Evolutionary conservation across 2,329 filamentous ascomycete species (phyloP).

Genomic region (Ceratocystis eucalypticola): DNA sequence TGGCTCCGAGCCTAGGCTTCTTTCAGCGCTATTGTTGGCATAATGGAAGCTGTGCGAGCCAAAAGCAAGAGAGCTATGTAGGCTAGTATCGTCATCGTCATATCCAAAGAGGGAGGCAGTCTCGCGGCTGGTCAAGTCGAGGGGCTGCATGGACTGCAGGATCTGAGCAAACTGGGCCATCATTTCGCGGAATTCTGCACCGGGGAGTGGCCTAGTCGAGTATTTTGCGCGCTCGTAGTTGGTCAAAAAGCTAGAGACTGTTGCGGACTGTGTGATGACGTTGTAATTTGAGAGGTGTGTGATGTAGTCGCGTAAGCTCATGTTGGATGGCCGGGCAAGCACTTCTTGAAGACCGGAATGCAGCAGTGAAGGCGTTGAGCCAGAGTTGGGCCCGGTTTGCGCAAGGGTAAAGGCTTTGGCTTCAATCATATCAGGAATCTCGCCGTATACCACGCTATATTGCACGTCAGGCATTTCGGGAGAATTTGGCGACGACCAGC

Average conservation of each 20-base stretch:
- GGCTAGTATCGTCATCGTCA: conserved; percentile 11
- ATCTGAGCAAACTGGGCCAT: conserved; percentile 79
- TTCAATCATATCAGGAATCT: conserved; percentile 82
- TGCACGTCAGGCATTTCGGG: conserved; percentile 67
- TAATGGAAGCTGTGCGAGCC: conserved; percentile 13
- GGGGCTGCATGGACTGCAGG: conserved; percentile 57
- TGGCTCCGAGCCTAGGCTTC: conserved; percentile 2
- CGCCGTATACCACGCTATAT: conserved; percentile 65
- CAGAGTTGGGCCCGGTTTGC: conserved; percentile 29
- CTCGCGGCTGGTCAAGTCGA: conserved; percentile 35
- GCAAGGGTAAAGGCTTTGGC: conserved; percentile 83
- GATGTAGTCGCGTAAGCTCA: conserved; percentile 71
- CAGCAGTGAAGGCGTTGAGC: conserved; percentile 21
- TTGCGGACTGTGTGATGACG: conserved; percentile 32
- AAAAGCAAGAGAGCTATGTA: conserved; percentile 5
- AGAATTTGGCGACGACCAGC: conserved; percentile 73
- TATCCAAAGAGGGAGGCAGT: neutral
- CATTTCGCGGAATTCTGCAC: conserved; percentile 57
- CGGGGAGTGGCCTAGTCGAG: conserved; percentile 53
- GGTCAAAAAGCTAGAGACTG: conserved; percentile 47
- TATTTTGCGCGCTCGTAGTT: conserved; percentile 79
- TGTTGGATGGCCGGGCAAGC: conserved; percentile 41
- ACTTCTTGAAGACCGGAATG: conserved; percentile 54
- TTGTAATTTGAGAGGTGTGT: conserved; percentile 53
- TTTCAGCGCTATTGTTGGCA: neutral